A percentile compares a stretch with the other conserved stretches of the same genome.
phyloP scores from a whole-genome alignment of 805 yeast genomes.

The Metschnikowia henanensis region DNA sequence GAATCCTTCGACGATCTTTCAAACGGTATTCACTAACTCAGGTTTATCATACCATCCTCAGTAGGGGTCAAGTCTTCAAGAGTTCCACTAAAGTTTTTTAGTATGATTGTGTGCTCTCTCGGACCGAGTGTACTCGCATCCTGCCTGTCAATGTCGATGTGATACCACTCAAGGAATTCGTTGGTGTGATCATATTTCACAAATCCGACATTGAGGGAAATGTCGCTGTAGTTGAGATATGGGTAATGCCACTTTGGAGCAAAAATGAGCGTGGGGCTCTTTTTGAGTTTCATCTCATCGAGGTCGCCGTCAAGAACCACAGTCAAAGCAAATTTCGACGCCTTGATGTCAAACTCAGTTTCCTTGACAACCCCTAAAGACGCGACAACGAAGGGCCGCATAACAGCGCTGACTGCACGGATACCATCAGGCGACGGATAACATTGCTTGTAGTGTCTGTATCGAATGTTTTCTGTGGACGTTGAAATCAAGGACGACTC shows the following conservation, averaged over 20 bases:
- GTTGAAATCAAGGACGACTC: constrained; percentile 14
- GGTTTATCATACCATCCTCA: constrained; percentile 1
- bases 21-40: constrained; percentile 1
- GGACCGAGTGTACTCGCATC: constrained; percentile 14
- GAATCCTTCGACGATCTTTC: too few species aligned
- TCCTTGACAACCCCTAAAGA: constrained; percentile 56
- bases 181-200: constrained; percentile 50
- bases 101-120: constrained; percentile 31
- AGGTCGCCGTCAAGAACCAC: constrained; percentile 28
- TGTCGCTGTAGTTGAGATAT: constrained; percentile 44
- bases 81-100: constrained; percentile 39
- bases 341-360: constrained; percentile 59
- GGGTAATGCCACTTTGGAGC: constrained; percentile 75
- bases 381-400: constrained; percentile 74
- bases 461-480: constrained; percentile 16
- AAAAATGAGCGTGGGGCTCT: constrained; percentile 56
- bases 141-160: constrained; percentile 25
- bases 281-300: neutral
- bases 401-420: constrained; percentile 70
- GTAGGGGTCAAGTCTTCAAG: constrained; percentile 24
- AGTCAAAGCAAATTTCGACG: constrained; percentile 47
- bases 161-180: constrained; percentile 73
- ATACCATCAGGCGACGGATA: constrained; percentile 58
- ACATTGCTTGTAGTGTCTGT: constrained; percentile 32
- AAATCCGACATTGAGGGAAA: constrained; percentile 56